Conservation (phyloP, 805 yeast species). For the Candida adriatica region DNA sequence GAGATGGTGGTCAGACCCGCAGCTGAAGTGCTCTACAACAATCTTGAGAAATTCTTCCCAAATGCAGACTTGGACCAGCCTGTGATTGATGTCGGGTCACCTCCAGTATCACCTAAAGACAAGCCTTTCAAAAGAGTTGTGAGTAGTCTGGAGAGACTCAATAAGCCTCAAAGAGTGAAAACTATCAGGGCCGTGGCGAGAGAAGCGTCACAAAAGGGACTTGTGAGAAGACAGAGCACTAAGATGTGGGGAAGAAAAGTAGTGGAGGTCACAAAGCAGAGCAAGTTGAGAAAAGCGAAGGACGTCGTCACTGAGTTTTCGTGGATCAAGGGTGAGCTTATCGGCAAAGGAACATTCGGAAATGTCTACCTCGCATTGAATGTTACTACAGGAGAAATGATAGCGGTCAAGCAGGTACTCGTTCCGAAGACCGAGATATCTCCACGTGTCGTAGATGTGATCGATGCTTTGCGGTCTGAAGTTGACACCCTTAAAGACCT, state of each 20-base stretch:
- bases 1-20: slow-evolving; percentile 86
- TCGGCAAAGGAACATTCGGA: slow-evolving; percentile 96
- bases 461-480: slow-evolving; percentile 82
- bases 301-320: slow-evolving; percentile 82
- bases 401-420: slow-evolving; percentile 94
- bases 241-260: slow-evolving; percentile 97
- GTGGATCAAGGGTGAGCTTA: slow-evolving; percentile 96
- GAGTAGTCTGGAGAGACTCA: slow-evolving; percentile 15
- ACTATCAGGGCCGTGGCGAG: slow-evolving; percentile 90
- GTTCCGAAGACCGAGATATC: slow-evolving; percentile 39
- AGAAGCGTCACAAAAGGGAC: slow-evolving; percentile 51
- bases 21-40: slow-evolving; percentile 86
- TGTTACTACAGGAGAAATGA: slow-evolving; percentile 96
- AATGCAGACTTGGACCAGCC: slow-evolving; percentile 88
- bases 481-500: slow-evolving; percentile 90
- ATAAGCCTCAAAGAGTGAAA: slow-evolving; percentile 62
- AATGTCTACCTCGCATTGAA: slow-evolving; percentile 87
- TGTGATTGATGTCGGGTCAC: slow-evolving; percentile 64
- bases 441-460: slow-evolving; percentile 48
- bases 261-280: slow-evolving; percentile 78
- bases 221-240: slow-evolving; percentile 72
- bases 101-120: slow-evolving; percentile 34
- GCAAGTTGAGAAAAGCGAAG: slow-evolving; percentile 49
- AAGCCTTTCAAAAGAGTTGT: slow-evolving; percentile 18
- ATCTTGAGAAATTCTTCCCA: slow-evolving; percentile 89